Conservation (phyloP, 2,329 filamentous ascomycete genomes). For the Monilinia fructicola region DNA sequence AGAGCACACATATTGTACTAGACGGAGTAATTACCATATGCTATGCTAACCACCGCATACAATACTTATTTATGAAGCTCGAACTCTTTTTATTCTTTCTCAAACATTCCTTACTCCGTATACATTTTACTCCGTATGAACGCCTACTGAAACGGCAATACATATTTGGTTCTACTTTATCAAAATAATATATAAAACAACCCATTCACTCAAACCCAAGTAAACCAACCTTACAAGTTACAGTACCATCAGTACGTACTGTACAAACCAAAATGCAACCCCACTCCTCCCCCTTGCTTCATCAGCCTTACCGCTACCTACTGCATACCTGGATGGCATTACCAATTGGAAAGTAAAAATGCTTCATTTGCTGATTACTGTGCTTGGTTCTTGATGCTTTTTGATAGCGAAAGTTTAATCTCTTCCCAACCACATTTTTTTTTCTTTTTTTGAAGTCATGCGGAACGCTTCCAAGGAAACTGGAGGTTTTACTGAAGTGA, state of each 20-base stretch:
- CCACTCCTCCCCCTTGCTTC: background rate
- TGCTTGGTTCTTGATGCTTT: background rate
- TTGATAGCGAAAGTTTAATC: background rate
- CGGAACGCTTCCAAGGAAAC: too few species aligned
- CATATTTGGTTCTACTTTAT: too few species aligned
- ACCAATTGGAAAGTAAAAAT: background rate
- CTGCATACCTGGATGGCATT: background rate
- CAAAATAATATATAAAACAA: too few species aligned
- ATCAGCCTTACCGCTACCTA: background rate
- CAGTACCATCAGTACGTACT: too few species aligned
- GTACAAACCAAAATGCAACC: background rate
- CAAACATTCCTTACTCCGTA: background rate
- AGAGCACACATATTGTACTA: too few species aligned
- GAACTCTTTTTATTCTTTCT: background rate
- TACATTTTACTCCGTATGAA: background rate
- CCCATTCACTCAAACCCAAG: too few species aligned
- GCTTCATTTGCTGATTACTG: too few species aligned
- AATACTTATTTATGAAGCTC: background rate
- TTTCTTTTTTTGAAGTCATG: background rate
- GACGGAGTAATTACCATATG: too few species aligned
- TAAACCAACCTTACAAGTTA: too few species aligned
- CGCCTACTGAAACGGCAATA: too few species aligned
- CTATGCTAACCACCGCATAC: background rate
- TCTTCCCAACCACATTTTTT: background rate
- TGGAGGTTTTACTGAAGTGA: background rate